Percentiles rank a stretch among this genome's conserved stretches.
Conservation (phyloP, 2,329 filamentous ascomycete species). For the Rutstroemia sp. region DNA sequence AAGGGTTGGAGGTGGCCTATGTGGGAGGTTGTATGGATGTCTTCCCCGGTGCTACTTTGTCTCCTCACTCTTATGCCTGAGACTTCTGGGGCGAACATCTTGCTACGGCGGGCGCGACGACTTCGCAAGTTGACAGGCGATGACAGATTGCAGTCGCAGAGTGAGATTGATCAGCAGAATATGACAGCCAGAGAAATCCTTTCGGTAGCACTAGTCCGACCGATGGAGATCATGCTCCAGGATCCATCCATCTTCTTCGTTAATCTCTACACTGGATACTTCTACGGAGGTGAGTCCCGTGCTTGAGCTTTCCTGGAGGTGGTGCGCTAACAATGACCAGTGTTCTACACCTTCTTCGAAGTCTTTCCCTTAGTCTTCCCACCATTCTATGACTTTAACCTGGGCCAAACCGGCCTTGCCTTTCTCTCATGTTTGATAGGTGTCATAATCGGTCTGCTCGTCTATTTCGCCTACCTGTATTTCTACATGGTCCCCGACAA, state of each 20-base stretch:
- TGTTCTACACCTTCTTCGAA: slow-evolving; percentile 11
- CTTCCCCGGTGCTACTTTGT: slow-evolving; percentile 49
- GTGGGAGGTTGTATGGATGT: slow-evolving; percentile 56
- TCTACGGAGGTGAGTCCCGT: neutral
- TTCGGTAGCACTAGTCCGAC: slow-evolving; percentile 23
- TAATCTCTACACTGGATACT: slow-evolving; percentile 39
- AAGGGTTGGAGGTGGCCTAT: slow-evolving; percentile 58
- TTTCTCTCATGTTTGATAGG: too few relatives aligned
- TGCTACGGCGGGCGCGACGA: slow-evolving; percentile 53
- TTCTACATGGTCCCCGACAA: too few relatives aligned
- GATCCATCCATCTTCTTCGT: slow-evolving; percentile 46
- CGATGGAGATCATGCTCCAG: slow-evolving; percentile 10
- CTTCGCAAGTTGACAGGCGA: slow-evolving; percentile 49
- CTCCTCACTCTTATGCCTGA: slow-evolving; percentile 60
- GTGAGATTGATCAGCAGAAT: slow-evolving; percentile 55
- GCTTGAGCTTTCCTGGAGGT: too few relatives aligned
- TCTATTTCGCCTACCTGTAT: too few relatives aligned
- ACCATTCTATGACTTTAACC: neutral
- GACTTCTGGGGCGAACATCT: slow-evolving; percentile 51
- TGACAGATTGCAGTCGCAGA: slow-evolving; percentile 48
- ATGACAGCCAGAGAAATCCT: slow-evolving; percentile 41
- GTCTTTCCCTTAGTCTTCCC: slow-evolving; percentile 6
- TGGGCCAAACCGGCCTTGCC: neutral
- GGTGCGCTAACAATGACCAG: neutral
- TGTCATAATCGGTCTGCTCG: too few relatives aligned